Percentiles rank a stretch among this genome's conserved stretches.
Conservation (phyloP, 306 rosid genomes). For the Ormosia emarginata region DNA sequence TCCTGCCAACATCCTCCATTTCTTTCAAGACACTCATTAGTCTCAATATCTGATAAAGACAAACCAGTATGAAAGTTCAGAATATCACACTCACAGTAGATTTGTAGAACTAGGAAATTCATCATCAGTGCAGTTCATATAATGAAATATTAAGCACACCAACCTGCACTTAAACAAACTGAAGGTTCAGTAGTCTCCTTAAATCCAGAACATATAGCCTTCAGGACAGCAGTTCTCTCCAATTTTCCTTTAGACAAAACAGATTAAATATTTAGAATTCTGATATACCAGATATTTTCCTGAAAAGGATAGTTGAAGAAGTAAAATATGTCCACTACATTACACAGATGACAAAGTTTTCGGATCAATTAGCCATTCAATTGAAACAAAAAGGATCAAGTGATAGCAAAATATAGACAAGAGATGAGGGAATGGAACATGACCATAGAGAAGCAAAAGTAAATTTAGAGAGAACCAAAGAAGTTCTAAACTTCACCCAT, state of each 20-base stretch:
- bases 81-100: background rate
- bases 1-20: conserved; percentile 95
- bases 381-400: background rate
- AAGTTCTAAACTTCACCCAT: background rate
- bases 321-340: background rate
- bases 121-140: background rate
- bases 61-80: background rate
- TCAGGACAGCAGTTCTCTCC: conserved; percentile 73
- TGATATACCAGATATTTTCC: background rate
- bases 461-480: background rate
- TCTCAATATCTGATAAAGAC: conserved; percentile 63
- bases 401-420: background rate
- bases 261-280: conserved; percentile 26
- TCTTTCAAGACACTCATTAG: conserved; percentile 70
- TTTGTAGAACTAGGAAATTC: background rate
- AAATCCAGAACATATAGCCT: conserved; percentile 90
- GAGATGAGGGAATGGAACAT: background rate
- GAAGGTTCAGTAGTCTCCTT: conserved; percentile 76
- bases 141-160: conserved; percentile 19
- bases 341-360: background rate
- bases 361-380: background rate
- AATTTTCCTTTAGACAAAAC: conserved; percentile 63
- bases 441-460: background rate
- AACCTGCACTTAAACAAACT: conserved; percentile 80
- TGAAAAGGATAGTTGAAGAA: background rate